phyloP scores from a whole-genome alignment of 1,139 yeast species.

The Taphrina confusa region DNA sequence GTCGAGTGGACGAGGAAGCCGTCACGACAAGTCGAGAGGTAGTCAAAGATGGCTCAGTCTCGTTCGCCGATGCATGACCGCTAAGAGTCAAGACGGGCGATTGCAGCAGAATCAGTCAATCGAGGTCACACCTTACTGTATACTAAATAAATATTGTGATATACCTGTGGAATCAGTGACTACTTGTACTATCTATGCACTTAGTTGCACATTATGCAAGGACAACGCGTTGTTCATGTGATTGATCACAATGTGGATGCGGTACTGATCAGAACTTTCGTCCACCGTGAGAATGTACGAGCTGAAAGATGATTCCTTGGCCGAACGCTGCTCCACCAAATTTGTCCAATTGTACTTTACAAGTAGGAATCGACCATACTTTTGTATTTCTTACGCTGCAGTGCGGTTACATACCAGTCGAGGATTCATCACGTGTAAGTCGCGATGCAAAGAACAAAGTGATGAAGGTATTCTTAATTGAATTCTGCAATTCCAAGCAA shows the following conservation, averaged over 20 bases:
- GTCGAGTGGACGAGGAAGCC: constrained; percentile 14
- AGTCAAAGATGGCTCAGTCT: background rate
- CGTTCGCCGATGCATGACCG: constrained; percentile 11
- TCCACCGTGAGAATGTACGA: constrained; percentile 6
- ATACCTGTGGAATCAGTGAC: background rate
- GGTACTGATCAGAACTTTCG: background rate
- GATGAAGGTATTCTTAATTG: constrained; percentile 20
- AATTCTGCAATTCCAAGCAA: constrained; percentile 20
- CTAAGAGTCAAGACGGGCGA: background rate
- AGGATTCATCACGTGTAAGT: background rate
- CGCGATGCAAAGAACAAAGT: background rate
- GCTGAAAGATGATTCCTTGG: too few relatives aligned
- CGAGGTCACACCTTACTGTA: background rate
- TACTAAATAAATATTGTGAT: background rate
- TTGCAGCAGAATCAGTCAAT: background rate
- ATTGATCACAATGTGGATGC: background rate
- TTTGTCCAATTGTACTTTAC: background rate
- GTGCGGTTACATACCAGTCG: too few relatives aligned
- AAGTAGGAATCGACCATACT: too few relatives aligned
- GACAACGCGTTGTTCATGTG: background rate
- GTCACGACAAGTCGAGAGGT: background rate
- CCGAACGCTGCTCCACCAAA: background rate
- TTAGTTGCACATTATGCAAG: background rate
- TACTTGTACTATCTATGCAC: too few relatives aligned
- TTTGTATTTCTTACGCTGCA: too few relatives aligned